Evolutionary conservation across 441 rosid genomes (phyloP).

Genomic region (Eutrema salsugineum): DNA sequence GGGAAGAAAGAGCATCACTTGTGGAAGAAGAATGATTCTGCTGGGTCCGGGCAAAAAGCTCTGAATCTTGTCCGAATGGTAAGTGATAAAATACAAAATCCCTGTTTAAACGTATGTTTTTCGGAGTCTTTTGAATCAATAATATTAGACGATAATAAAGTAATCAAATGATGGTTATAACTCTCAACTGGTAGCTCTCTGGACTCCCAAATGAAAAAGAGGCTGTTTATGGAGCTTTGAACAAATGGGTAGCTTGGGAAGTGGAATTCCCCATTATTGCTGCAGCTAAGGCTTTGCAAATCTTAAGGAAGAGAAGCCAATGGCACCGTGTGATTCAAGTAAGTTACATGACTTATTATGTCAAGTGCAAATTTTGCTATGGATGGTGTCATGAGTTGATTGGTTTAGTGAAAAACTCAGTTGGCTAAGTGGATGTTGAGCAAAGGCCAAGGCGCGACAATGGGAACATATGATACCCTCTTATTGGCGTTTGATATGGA

Average conservation of each 20-base stretch:
- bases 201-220: conserved; percentile 78
- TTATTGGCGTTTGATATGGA: conserved; percentile 85
- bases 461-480: conserved; percentile 82
- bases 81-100: conserved; percentile 8
- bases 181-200: conserved; percentile 47
- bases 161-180: not conserved
- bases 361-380: not conserved
- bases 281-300: conserved; percentile 54
- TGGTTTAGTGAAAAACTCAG: conserved; percentile 29
- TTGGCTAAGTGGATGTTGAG: conserved; percentile 94
- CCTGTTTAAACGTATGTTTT: not conserved
- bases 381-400: not conserved
- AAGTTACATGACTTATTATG: not conserved
- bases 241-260: conserved; percentile 89
- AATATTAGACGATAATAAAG: not conserved
- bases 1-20: conserved; percentile 56
- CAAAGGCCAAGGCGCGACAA: conserved; percentile 88
- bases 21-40: conserved; percentile 83
- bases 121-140: not conserved
- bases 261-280: conserved; percentile 70
- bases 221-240: conserved; percentile 69
- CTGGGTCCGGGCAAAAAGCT: conserved; percentile 77
- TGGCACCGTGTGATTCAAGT: conserved; percentile 80
- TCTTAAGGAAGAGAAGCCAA: conserved; percentile 52
- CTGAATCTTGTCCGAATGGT: conserved; percentile 63